Base-by-base conservation (phyloP, 306 rosid species). In the Ammopiptanthus mongolicus region DNA sequence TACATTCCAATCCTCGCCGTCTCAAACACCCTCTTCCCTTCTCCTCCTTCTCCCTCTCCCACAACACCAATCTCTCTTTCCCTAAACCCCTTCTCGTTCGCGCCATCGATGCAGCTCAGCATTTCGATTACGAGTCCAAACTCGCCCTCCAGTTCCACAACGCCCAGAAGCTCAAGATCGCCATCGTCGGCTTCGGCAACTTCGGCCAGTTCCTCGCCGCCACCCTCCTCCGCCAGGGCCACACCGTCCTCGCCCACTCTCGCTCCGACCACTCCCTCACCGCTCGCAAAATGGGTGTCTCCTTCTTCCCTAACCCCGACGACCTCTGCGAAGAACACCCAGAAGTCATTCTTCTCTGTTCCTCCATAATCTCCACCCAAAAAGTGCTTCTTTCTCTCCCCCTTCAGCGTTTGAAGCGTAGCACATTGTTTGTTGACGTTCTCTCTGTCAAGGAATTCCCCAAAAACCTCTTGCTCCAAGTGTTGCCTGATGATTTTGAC, bases 261-360 rank as follows among this genome's bases (percentile, higher is more conserved):
- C 95, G 95, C 21, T 81, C 90, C 22, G 89, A 93, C 51, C 15
- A 87, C 75, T 59, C 91, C 63, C 21, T 22, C 17, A 5, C 48
- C 46, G 97, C 98, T 14, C 57, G 56, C 0, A 5, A 28, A 4
- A 77, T 90, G 55, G 93, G 91, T 21, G 90, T 91, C 4, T 46
- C 68, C 2, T 93, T 90, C 62, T 93, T 86, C 74, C 13, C 14
- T 0, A 79, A 93, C 73, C 75, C 95, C 0, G 75, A 93, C 39
- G 98, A 90, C 76, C 91, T 93, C 61, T 88, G 91, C 64, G 98
- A 93, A 36, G 89, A 93, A 41, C 97, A 93, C 58, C 97, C 98
- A 0, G 91, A 93, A 23, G 93, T 93, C 0, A 80, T 91, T 46
- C 41, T 93, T 23, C 91, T 91, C 21, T 93, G 93, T 12, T 82